Conservation (phyloP, 345 rosid species). For the Acer saccharum region DNA sequence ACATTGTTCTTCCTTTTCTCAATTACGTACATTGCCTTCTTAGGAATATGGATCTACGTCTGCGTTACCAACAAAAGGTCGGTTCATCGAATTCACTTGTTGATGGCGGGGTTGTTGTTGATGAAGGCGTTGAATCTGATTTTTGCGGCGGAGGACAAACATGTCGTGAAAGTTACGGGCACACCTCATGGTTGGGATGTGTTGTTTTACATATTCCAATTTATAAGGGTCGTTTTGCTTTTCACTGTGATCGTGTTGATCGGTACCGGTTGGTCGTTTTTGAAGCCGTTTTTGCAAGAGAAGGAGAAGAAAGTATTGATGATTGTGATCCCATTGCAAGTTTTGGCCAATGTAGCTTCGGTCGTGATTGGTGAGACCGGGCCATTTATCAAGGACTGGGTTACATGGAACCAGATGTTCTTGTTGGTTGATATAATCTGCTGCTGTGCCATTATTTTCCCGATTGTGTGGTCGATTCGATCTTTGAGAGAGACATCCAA, state of each 20-base stretch:
- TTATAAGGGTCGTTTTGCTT: conserved; percentile 77
- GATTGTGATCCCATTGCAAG: conserved; percentile 96
- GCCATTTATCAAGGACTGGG: conserved; percentile 87
- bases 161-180: conserved; percentile 82
- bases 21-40: conserved; percentile 54
- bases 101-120: conserved; percentile 74
- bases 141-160: conserved; percentile 89
- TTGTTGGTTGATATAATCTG: conserved; percentile 86
- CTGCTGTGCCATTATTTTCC: conserved; percentile 94
- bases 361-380: conserved; percentile 95
- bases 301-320: conserved; percentile 96
- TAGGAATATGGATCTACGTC: conserved; percentile 66
- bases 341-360: conserved; percentile 84
- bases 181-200: conserved; percentile 99
- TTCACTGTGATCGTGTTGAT: conserved; percentile 92
- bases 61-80: conserved; percentile 50
- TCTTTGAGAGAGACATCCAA: conserved; percentile 84
- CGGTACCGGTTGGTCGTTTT: conserved; percentile 98
- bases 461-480: conserved; percentile 94
- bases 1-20: conserved; percentile 59
- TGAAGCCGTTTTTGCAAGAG: conserved; percentile 94
- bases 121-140: conserved; percentile 89
- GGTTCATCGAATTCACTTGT: conserved; percentile 83
- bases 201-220: conserved; percentile 85
- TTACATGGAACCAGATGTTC: conserved; percentile 92